A percentile compares a stretch with the other conserved stretches of the same genome.
phyloP scores from a whole-genome alignment of 2,329 filamentous ascomycete genomes.

The Alternaria arborescens region DNA sequence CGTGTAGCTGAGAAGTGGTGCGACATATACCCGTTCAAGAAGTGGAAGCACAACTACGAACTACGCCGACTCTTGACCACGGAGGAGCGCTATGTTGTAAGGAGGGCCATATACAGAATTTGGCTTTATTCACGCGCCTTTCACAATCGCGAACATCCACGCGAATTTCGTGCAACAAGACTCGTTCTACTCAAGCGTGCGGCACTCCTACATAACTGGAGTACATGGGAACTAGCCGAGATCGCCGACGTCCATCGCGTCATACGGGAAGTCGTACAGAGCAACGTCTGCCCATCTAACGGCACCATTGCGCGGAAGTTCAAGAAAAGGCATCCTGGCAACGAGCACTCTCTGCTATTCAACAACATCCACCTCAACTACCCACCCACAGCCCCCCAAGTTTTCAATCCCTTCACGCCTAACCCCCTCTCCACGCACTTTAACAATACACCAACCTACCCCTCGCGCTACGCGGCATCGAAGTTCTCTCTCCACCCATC shows the following conservation, averaged over 20 bases:
- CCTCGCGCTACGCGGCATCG: conserved; percentile 53
- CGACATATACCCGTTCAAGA: conserved; percentile 69
- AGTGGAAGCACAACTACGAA: conserved; percentile 67
- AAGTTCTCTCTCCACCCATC: conserved; percentile 59
- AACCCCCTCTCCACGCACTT: conserved; percentile 49
- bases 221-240: conserved; percentile 63
- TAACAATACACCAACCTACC: conserved; percentile 44
- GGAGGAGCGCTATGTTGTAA: conserved; percentile 60
- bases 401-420: conserved; percentile 42
- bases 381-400: conserved; percentile 47
- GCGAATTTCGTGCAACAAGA: conserved; percentile 59
- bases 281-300: conserved; percentile 69
- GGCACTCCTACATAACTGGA: conserved; percentile 67
- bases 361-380: conserved; percentile 63
- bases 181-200: conserved; percentile 61
- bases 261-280: conserved; percentile 64
- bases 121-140: conserved; percentile 69
- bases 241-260: conserved; percentile 66
- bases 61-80: conserved; percentile 62
- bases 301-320: conserved; percentile 67
- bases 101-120: conserved; percentile 67
- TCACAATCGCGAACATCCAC: conserved; percentile 61
- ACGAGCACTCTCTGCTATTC: conserved; percentile 60
- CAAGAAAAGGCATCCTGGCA: conserved; percentile 63
- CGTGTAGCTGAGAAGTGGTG: conserved; percentile 66